These are phyloP conservation scores for Rugosomyces carneus DNA, from an alignment of 1,284 basidiomycete genomes.

Conservation along the genomic window DNA sequence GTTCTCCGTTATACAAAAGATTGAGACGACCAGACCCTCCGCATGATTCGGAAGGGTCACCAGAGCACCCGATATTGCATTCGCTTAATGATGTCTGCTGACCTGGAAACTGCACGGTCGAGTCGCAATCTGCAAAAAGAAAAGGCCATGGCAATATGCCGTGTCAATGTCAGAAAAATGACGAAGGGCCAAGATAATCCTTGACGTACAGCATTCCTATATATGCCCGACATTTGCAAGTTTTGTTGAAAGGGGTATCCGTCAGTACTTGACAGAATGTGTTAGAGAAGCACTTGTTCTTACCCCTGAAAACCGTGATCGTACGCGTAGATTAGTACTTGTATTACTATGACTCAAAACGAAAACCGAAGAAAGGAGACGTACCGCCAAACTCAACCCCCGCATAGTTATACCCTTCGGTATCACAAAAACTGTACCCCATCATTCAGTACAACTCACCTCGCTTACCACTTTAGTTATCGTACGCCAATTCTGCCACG, in stretches of 20 bases:
- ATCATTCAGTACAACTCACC: no score
- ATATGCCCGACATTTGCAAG: not conserved
- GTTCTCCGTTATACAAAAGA: conserved; percentile 29
- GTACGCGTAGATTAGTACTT: not conserved
- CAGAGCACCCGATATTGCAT: conserved; percentile 30
- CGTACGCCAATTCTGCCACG: no score
- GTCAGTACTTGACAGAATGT: conserved; percentile 5
- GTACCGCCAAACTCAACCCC: conserved; percentile 21
- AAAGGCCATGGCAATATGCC: not conserved
- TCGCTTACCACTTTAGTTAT: no score
- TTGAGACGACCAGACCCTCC: conserved; percentile 30
- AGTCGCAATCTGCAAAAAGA: conserved; percentile 31
- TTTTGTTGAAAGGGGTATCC: not conserved
- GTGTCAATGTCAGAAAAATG: not conserved
- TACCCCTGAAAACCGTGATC: conserved; percentile 8
- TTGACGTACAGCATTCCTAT: conserved; percentile 34
- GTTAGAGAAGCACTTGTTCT: conserved; percentile 1
- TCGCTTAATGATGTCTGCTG: conserved; percentile 24
- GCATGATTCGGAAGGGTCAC: conserved; percentile 31
- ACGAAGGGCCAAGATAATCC: not conserved
- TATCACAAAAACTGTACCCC: conserved; percentile 16
- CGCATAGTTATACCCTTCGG: conserved; percentile 18
- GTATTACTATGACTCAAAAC: no score
- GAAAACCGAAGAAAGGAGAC: not conserved
- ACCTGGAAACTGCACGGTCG: conserved; percentile 33